These are phyloP conservation scores for Hevea brasiliensis DNA, from an alignment of 345 rosid genomes.

Conservation along the genomic window DNA sequence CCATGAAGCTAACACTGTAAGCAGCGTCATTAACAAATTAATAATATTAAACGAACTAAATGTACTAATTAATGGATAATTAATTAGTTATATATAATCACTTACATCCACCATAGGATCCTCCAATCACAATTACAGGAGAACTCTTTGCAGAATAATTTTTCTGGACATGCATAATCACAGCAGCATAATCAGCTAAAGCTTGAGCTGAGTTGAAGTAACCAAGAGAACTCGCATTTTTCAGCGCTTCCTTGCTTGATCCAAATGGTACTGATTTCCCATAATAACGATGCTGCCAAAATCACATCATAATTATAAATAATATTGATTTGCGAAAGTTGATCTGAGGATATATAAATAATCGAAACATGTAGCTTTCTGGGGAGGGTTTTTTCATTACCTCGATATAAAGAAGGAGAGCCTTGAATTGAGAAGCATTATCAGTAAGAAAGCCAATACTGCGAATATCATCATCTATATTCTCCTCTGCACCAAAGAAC, in stretches of 20 bases:
- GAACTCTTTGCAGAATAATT: not conserved
- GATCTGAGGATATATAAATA: no score
- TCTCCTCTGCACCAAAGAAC: slow-evolving; percentile 16
- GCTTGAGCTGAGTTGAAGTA: slow-evolving; percentile 34
- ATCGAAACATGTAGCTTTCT: no score
- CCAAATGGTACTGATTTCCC: slow-evolving; percentile 28
- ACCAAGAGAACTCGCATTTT: slow-evolving; percentile 19
- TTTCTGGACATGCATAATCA: slow-evolving; percentile 24
- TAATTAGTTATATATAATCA: not conserved
- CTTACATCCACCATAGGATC: slow-evolving; percentile 32
- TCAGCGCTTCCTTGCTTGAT: slow-evolving; percentile 12
- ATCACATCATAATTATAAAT: not conserved
- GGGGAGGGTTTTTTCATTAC: not conserved
- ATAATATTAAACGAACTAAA: no score
- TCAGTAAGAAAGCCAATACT: slow-evolving; percentile 10
- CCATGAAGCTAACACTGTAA: slow-evolving; percentile 26
- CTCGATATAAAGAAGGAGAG: slow-evolving; percentile 23
- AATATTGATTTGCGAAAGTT: no score
- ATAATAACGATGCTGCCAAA: slow-evolving; percentile 25
- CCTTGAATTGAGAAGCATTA: slow-evolving; percentile 13
- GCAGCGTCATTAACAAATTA: not conserved
- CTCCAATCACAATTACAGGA: slow-evolving; percentile 28
- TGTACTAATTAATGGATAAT: no score
- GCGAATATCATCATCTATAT: not conserved
- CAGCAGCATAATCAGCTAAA: slow-evolving; percentile 27